These are phyloP conservation scores for Rhodomyrtus psidioides DNA, from an alignment of 441 rosid genomes.

Conservation along the genomic window DNA sequence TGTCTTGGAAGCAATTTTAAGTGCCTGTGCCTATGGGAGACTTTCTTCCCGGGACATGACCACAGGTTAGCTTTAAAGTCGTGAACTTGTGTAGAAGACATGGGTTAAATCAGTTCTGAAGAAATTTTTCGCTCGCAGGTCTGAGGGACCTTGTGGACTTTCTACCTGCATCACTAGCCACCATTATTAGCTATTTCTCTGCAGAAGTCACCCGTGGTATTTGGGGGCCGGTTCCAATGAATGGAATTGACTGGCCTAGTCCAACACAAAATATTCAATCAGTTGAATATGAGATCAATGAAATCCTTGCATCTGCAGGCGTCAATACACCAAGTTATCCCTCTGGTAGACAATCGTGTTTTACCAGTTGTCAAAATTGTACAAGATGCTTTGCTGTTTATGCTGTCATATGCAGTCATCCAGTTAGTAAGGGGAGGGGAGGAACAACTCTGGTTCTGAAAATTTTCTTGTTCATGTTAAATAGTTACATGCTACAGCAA, in stretches of 20 bases:
- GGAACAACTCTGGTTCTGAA: background rate
- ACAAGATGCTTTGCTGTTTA: background rate
- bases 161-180: constrained; percentile 58
- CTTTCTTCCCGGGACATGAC: constrained; percentile 61
- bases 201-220: constrained; percentile 62
- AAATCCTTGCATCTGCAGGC: constrained; percentile 45
- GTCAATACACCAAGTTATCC: constrained; percentile 31
- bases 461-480: background rate
- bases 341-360: constrained; percentile 20
- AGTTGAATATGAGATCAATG: constrained; percentile 47
- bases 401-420: background rate
- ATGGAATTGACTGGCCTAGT: constrained; percentile 76
- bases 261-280: constrained; percentile 39
- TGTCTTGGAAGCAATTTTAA: constrained; percentile 57
- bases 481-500: background rate
- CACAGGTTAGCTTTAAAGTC: constrained; percentile 29
- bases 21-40: constrained; percentile 65
- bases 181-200: constrained; percentile 46
- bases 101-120: background rate
- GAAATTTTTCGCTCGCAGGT: constrained; percentile 26
- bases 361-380: background rate
- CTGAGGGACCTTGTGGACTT: constrained; percentile 62
- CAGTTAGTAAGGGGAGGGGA: background rate
- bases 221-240: constrained; percentile 69
- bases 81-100: background rate